These are phyloP conservation scores for Mortierella sp. DNA, from an alignment of 371 early-diverging fungal genomes.

Conservation along the genomic window DNA sequence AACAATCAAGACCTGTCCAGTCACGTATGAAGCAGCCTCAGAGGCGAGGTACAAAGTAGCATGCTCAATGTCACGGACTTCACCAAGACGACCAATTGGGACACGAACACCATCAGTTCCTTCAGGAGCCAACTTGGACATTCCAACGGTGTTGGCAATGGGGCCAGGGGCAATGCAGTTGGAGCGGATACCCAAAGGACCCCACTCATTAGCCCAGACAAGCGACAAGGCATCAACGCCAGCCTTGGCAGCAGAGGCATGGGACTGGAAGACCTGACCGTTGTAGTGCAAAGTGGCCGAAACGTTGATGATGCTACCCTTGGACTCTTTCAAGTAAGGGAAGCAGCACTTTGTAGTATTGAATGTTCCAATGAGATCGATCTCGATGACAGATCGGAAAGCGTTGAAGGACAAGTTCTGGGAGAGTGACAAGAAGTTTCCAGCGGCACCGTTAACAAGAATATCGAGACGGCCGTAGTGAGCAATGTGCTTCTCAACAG, in stretches of 20 bases:
- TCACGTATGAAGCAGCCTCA: slow-evolving; percentile 36
- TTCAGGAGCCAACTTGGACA: slow-evolving; percentile 50
- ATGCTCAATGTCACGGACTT: slow-evolving; percentile 77
- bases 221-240: slow-evolving; percentile 63
- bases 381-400: slow-evolving; percentile 76
- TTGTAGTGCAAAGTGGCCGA: slow-evolving; percentile 47
- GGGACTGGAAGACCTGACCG: slow-evolving; percentile 57
- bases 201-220: slow-evolving; percentile 68
- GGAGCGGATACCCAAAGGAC: slow-evolving; percentile 69
- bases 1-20: slow-evolving; percentile 75
- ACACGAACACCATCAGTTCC: slow-evolving; percentile 22
- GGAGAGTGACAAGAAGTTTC: slow-evolving; percentile 83
- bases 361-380: slow-evolving; percentile 78
- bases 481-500: slow-evolving; percentile 71
- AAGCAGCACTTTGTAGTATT: slow-evolving; percentile 82
- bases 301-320: slow-evolving; percentile 65
- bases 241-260: slow-evolving; percentile 68
- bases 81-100: slow-evolving; percentile 60
- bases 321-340: slow-evolving; percentile 75
- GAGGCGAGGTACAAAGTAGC: slow-evolving; percentile 80
- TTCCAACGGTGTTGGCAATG: slow-evolving; percentile 70
- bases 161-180: slow-evolving; percentile 74
- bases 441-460: slow-evolving; percentile 72
- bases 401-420: slow-evolving; percentile 79
- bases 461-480: slow-evolving; percentile 81